Evolutionary conservation across 805 yeast species (phyloP).

Genomic region (Ogataea glucozyma): DNA sequence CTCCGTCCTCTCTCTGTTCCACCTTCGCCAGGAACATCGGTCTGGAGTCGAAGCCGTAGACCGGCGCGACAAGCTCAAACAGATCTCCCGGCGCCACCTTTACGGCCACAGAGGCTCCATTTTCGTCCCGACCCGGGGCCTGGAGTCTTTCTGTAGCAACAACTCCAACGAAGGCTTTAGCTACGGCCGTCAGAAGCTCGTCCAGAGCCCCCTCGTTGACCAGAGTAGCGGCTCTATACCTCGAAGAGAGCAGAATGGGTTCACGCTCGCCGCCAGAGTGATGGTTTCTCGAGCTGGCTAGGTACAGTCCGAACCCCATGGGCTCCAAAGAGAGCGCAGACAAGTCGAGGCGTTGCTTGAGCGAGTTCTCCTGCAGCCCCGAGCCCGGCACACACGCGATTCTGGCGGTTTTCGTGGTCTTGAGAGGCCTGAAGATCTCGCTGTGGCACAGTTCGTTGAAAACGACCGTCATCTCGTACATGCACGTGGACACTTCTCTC

Average conservation of each 20-base stretch:
- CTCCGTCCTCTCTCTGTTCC: conserved; percentile 11
- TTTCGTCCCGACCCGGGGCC: background rate
- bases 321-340: conserved; percentile 15
- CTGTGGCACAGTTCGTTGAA: conserved; percentile 29
- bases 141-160: background rate
- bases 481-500: conserved; percentile 36
- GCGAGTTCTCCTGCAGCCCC: background rate
- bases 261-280: background rate
- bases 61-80: conserved; percentile 11
- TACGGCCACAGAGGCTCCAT: background rate
- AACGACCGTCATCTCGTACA: conserved; percentile 28
- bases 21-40: conserved; percentile 14
- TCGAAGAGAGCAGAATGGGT: background rate
- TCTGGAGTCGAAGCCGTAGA: conserved; percentile 20
- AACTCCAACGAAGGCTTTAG: conserved; percentile 9
- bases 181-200: conserved; percentile 9
- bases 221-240: background rate
- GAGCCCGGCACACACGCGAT: conserved; percentile 24
- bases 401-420: conserved; percentile 12
- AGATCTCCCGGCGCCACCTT: conserved; percentile 10
- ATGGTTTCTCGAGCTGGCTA: conserved; percentile 11
- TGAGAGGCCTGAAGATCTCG: conserved; percentile 21
- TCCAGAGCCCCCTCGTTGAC: conserved; percentile 1
- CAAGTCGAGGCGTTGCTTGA: background rate
- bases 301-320: conserved; percentile 22